Evolutionary conservation across 768 basidiomycete species (phyloP), one percentile per base, ranked within the genome.

Genomic region (Russula sp.): DNA sequence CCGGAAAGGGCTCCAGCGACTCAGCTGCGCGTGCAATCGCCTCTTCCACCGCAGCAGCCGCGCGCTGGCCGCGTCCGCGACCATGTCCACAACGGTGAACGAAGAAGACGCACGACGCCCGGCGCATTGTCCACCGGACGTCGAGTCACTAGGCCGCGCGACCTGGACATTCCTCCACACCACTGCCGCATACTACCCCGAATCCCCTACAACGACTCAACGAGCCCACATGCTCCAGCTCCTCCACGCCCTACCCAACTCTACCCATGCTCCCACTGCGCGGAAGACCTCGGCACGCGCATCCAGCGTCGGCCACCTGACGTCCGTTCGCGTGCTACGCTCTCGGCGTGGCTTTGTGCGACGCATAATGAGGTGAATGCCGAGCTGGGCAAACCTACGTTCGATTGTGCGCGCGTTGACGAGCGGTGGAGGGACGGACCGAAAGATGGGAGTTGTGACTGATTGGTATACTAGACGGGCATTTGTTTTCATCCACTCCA

Each of bases 161-260:
- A 96, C 96, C 1, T 98, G 96, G 96, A 89, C 94, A 18, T 98
- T 98, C 82, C 80, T 98, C 36, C 96, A 98, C 72, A 88, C 94
- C 10, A 89, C 96, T 6, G 95, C 94, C 0, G 93, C 96, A 24
- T 97, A 98, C 76, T 98, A 94, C 76, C 94, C 96, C 30, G 84
- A 88, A n/a, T 76, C 78, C 18, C 92, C 96, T 0, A 84, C 87
- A 0, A 79, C 85, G 1, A 77, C 78, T 7, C 92, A 96, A 70
- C 87, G 90, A 62, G 81, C 84, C 32, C 86, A 90, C 68, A 98
- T 98, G 94, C 78, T 92, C 38, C 79, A 82, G 70, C 80, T 98
- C 28, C 76, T 98, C 16, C 82, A 82, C 55, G 82, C 94, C 0
- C 75, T 96, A 46, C 94, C 94, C 74, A 84, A 10, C 77, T 98